Conservation (phyloP, 768 basidiomycete genomes). For the Lyophyllum decastes region DNA sequence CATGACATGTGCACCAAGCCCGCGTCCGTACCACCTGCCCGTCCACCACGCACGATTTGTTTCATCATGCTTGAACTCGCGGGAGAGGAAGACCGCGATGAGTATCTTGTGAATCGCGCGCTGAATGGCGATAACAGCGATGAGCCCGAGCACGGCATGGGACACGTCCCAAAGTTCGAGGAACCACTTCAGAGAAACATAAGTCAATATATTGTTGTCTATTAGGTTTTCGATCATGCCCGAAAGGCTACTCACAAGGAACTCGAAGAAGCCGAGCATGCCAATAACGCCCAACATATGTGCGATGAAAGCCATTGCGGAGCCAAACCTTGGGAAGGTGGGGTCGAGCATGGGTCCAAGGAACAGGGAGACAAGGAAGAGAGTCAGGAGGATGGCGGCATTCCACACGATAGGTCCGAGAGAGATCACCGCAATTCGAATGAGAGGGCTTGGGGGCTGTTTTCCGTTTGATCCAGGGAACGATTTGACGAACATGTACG, state of each 20-base stretch:
- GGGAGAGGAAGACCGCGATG: slow-evolving; percentile 91
- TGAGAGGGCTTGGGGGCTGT: slow-evolving; percentile 77
- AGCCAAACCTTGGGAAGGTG: slow-evolving; percentile 86
- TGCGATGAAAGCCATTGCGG: slow-evolving; percentile 88
- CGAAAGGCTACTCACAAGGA: slow-evolving; percentile 65
- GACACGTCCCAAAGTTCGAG: slow-evolving; percentile 89
- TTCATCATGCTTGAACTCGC: slow-evolving; percentile 99
- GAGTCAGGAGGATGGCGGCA: slow-evolving; percentile 78
- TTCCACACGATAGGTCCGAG: slow-evolving; percentile 97
- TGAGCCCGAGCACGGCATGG: slow-evolving; percentile 91
- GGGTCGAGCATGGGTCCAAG: slow-evolving; percentile 88
- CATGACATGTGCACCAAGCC: slow-evolving; percentile 87
- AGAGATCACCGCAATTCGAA: slow-evolving; percentile 91
- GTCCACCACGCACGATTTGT: slow-evolving; percentile 99
- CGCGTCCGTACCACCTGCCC: slow-evolving; percentile 94
- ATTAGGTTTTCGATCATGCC: background rate
- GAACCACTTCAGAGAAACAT: slow-evolving; percentile 71
- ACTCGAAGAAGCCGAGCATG: slow-evolving; percentile 93
- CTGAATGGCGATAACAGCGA: slow-evolving; percentile 90
- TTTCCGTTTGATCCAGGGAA: slow-evolving; percentile 67
- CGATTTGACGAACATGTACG: slow-evolving; percentile 92
- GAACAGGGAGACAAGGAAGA: slow-evolving; percentile 91
- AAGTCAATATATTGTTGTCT: slow-evolving; percentile 16
- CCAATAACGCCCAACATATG: slow-evolving; percentile 83
- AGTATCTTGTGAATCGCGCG: slow-evolving; percentile 91